Evolutionary conservation across 2,329 filamentous ascomycete genomes (phyloP), one percentile per base, ranked within the genome.

Genomic region (Neonectria hederae): DNA sequence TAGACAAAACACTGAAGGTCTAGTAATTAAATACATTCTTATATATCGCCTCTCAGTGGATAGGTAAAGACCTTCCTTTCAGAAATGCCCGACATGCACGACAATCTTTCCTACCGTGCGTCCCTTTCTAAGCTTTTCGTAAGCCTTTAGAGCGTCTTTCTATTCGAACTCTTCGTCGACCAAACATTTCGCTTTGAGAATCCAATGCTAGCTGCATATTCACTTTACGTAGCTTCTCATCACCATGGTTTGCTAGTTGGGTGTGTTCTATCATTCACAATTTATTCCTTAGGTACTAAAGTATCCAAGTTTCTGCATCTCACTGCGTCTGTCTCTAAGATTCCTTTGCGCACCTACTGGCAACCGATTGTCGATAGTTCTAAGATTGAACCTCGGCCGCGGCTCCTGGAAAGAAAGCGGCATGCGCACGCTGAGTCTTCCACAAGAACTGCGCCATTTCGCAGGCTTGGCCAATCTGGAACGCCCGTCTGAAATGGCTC

Each of bases 91-190:
- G 9, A 59, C 60, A 45, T 54, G 55, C 8, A 63, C 49, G 21
- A 77, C 54, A 43, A 76, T 69, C 64, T 77, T 77, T 0, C 75
- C 75, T 5, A 45, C 52, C 0, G 69, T 62, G 1, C 55, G 55
- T 7, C 70, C 72, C 17, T 58, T 38, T n/a, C 66, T 65, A 1
- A 75, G 62, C 59, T 69, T 69, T 22, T 43, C 55, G 28, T 70
- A 76, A 1, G 76, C 75, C 3, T 63, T 54, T 4, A 66, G 69
- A 2, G 66, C 72, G 1, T 74, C 60, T 0, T 69, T 63, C 32
- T 72, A 76, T 1, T 66, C 28, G 28, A 71, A 68, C 13, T 42
- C 63, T 26, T 63, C 59, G 35, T 77, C 74, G 8, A n/a, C n/a
- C n/a, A n/a, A 38, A 17, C 35, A 17, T 38, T 4, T 38, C 2